Conservation (phyloP, 2,329 filamentous ascomycete genomes). For the Thermomyces lanuginosus region DNA sequence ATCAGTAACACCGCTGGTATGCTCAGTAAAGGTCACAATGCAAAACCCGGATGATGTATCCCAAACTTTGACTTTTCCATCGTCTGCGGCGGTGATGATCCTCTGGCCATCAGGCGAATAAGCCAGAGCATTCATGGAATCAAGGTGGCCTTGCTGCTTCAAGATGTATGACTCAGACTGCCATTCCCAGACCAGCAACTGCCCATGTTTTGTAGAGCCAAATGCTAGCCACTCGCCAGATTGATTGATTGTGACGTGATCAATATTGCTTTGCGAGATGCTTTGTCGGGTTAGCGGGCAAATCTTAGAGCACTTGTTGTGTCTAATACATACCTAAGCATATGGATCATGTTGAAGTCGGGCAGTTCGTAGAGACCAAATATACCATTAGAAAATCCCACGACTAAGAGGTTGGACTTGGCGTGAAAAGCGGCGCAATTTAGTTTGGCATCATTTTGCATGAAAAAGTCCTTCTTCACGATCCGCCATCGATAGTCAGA, state of each 20-base stretch:
- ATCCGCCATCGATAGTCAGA: conserved; percentile 77
- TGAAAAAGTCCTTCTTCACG: conserved; percentile 79
- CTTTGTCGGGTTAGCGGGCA: conserved; percentile 33
- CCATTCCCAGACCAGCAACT: conserved; percentile 98
- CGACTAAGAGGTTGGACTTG: conserved; percentile 77
- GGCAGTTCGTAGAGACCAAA: conserved; percentile 94
- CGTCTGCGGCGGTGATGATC: conserved; percentile 85
- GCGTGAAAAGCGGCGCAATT: conserved; percentile 84
- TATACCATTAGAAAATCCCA: conserved; percentile 84
- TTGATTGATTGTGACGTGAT: conserved; percentile 85
- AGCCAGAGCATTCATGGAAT: conserved; percentile 81
- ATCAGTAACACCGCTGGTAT: conserved; percentile 78
- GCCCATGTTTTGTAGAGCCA: conserved; percentile 83
- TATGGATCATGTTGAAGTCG: conserved; percentile 89
- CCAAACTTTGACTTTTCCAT: conserved; percentile 98
- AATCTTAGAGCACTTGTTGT: background rate
- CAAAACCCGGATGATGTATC: conserved; percentile 94
- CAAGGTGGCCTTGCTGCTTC: conserved; percentile 95
- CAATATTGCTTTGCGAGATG: conserved; percentile 93
- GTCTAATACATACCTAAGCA: conserved; percentile 34
- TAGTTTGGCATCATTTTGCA: conserved; percentile 74
- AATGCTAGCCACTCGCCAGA: conserved; percentile 95
- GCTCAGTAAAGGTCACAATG: conserved; percentile 94
- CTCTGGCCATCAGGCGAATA: conserved; percentile 90
- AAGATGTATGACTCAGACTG: conserved; percentile 97